These are phyloP conservation scores for Fennellomyces sp. DNA, from an alignment of 371 early-diverging fungal genomes.

Conservation along the genomic window DNA sequence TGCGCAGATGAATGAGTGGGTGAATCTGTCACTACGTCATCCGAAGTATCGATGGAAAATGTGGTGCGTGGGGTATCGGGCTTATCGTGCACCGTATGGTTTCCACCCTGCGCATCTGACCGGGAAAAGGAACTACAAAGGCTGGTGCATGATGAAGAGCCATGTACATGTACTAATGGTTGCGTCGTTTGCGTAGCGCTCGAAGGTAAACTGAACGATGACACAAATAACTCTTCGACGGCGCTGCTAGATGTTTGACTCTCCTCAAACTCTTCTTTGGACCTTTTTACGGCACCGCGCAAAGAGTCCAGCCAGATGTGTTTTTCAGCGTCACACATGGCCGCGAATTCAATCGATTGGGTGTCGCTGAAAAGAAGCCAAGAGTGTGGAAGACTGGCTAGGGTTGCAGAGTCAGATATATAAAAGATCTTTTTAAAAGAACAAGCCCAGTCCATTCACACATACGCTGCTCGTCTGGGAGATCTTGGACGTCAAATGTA, in stretches of 20 bases:
- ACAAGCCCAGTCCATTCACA: no score
- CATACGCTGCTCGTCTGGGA: slow-evolving; percentile 32
- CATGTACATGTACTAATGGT: background rate
- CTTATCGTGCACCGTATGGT: background rate
- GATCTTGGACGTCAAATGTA: slow-evolving; percentile 42
- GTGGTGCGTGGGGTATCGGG: slow-evolving; percentile 1
- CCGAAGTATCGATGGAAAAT: background rate
- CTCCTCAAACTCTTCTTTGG: slow-evolving; percentile 12
- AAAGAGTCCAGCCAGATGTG: slow-evolving; percentile 24
- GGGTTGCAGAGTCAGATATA: background rate
- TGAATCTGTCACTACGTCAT: background rate
- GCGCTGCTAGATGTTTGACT: slow-evolving; percentile 2
- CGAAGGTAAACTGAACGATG: slow-evolving; percentile 16
- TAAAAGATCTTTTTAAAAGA: background rate
- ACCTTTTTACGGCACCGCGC: slow-evolving; percentile 10
- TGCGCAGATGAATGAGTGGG: slow-evolving; percentile 5
- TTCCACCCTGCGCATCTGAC: slow-evolving; percentile 1
- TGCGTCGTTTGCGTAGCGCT: slow-evolving; percentile 9
- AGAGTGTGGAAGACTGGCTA: slow-evolving; percentile 11
- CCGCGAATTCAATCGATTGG: slow-evolving; percentile 20
- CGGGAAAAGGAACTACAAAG: slow-evolving; percentile 5
- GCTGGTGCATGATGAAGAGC: slow-evolving; percentile 10
- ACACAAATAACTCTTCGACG: slow-evolving; percentile 26
- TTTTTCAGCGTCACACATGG: slow-evolving; percentile 28
- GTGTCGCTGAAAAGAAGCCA: slow-evolving; percentile 20